Base-by-base conservation (phyloP, 768 basidiomycete genomes). In the Exsudoporus frostii region DNA sequence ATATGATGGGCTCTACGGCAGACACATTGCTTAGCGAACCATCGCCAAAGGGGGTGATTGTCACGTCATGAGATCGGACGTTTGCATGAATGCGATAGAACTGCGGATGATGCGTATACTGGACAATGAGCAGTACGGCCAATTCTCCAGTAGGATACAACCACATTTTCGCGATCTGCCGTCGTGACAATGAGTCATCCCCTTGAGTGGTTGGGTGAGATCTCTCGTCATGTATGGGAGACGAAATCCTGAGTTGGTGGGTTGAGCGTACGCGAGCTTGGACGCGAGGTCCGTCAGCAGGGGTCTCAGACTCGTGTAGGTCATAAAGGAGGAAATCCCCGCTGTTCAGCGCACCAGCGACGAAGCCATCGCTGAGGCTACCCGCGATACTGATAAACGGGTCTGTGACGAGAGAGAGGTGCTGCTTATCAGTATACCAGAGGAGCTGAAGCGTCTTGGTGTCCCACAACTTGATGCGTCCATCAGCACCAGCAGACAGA, bases 381-480 rank as follows among this genome's bases (percentile, higher is more conserved):
- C 77, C 70, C 3, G 74, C 74, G 3, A 88, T 74, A 56, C 76
- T 79, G 38, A 80, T 56, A 57, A 77, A 81, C 2, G 81, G 67
- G 57, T 86, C 84, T 2, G 74, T 69, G 2, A 78, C 59, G 14
- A 75, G 65, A 11, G 66, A 65, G 30, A 62, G 56, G 2, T 55
- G 51, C 17, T 73, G 72, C 22, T 60, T 64, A 17, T 75, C 69
- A 19, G 84, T 88, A 1, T 82, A 78, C 89, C 88, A 92, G 20
- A 85, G 47, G 53, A 84, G 85, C n/a, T 55, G 59, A 14, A 82
- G 66, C 4, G 70, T 71, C 57, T 76, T 80, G 15, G 77, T 70
- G 52, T 86, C 79, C 91, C 91, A 92, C 3, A 93, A 56, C 65
- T 91, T 92, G 58, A 89, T 76, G 22, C 72, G 69, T 0, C 88